Percentiles rank a stretch among this genome's conserved stretches.
These are phyloP conservation scores for Candida dubliniensis DNA, from an alignment of 1,139 yeast species.

Conservation along the genomic window DNA sequence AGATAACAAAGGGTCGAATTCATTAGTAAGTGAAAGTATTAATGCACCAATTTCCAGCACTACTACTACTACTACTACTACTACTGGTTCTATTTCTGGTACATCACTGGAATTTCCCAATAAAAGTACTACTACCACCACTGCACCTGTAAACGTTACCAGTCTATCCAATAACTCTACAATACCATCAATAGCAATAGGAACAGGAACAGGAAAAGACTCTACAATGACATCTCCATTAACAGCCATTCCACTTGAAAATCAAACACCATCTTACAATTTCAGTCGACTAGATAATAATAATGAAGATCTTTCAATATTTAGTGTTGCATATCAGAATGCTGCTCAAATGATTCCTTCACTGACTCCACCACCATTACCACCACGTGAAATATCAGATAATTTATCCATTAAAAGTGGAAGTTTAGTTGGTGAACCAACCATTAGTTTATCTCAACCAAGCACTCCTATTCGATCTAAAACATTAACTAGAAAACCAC, in stretches of 20 bases:
- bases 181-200: background rate
- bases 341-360: background rate
- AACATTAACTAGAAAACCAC: conserved; percentile 11
- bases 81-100: too few species aligned
- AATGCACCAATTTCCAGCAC: background rate
- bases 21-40: background rate
- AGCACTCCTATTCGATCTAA: conserved; percentile 7
- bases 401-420: conserved; percentile 9
- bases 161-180: background rate
- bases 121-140: background rate
- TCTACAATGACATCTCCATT: conserved; percentile 1
- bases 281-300: conserved; percentile 13
- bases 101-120: background rate
- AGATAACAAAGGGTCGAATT: background rate
- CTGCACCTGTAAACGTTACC: background rate
- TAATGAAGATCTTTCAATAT: background rate
- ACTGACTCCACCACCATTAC: background rate
- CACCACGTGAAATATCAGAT: conserved; percentile 6
- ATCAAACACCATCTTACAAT: conserved; percentile 17
- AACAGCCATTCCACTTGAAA: background rate
- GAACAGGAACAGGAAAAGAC: conserved; percentile 4
- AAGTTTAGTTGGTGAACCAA: conserved; percentile 14
- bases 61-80: background rate
- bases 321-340: conserved; percentile 1
- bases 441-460: conserved; percentile 15